phyloP scores from a whole-genome alignment of 371 early-diverging fungal species.

The Circinella umbellata region DNA sequence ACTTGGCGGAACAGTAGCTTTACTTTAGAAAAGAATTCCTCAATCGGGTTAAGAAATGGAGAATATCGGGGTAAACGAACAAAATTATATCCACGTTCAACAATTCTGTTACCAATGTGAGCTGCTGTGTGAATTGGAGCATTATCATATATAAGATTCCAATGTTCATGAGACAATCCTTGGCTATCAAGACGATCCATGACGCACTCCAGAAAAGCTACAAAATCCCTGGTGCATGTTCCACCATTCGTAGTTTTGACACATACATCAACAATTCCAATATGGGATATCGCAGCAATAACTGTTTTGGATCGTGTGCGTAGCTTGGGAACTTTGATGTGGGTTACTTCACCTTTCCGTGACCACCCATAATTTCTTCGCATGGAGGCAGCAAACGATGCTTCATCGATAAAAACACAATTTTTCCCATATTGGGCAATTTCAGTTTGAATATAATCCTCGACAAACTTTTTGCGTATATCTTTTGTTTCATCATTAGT shows the following conservation, averaged over 20 bases:
- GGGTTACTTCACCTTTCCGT: not conserved
- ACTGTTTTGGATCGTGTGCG: conserved; percentile 3
- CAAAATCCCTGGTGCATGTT: not conserved
- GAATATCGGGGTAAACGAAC: conserved; percentile 19
- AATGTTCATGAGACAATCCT: not conserved
- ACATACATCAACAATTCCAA: not conserved
- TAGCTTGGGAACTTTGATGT: conserved; percentile 6
- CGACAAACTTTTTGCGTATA: not conserved
- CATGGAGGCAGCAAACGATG: conserved; percentile 3
- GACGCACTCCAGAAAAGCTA: not conserved
- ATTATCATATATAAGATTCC: conserved; percentile 15
- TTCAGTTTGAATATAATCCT: not conserved
- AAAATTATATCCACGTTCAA: conserved; percentile 15
- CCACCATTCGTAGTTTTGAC: not conserved
- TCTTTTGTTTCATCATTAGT: not conserved
- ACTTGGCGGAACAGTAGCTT: conserved; percentile 5
- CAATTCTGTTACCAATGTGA: not conserved
- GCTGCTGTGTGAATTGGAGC: conserved; percentile 14
- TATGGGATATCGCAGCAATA: conserved; percentile 5
- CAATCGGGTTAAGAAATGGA: conserved; percentile 22
- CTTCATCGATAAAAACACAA: conserved; percentile 17
- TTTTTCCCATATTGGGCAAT: not conserved
- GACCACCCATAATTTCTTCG: conserved; percentile 7
- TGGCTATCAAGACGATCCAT: conserved; percentile 13
- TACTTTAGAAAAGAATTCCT: conserved; percentile 14